A percentile compares a stretch with the other conserved stretches of the same genome.
phyloP scores from a whole-genome alignment of 768 basidiomycete genomes.

The Lactifluus echinatus region DNA sequence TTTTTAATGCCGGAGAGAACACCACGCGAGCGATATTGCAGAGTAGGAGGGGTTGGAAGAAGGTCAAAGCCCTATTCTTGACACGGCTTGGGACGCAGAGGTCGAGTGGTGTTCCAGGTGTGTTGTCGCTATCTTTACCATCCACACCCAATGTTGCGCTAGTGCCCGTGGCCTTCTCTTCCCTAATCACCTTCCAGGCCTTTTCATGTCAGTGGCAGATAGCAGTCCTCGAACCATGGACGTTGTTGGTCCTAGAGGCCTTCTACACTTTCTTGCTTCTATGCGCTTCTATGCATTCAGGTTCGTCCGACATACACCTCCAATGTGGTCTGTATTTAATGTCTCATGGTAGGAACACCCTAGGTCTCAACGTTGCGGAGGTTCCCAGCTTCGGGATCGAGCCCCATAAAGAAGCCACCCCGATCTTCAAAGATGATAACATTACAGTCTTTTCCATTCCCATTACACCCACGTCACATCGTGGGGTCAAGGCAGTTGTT shows the following conservation, averaged over 20 bases:
- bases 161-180: neutral
- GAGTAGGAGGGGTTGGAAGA: constrained; percentile 55
- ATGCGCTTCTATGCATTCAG: constrained; percentile 61
- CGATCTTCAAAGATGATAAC: constrained; percentile 54
- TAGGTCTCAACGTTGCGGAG: constrained; percentile 41
- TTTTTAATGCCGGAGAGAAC: constrained; percentile 85
- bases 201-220: constrained; percentile 78
- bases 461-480: constrained; percentile 22
- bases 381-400: constrained; percentile 27
- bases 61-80: constrained; percentile 63
- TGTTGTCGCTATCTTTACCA: constrained; percentile 17
- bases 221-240: constrained; percentile 46
- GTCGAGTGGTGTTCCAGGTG: constrained; percentile 68
- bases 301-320: constrained; percentile 32
- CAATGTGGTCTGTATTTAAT: neutral
- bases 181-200: constrained; percentile 34
- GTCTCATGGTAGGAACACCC: constrained; percentile 35
- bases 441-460: constrained; percentile 59
- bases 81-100: constrained; percentile 55
- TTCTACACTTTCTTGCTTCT: constrained; percentile 61
- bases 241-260: constrained; percentile 64
- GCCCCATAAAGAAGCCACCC: constrained; percentile 27
- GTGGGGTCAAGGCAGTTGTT: neutral
- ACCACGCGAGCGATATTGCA: constrained; percentile 68
- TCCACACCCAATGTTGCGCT: neutral